These are phyloP conservation scores for Saprolegnia diclina DNA, from an alignment of 352 stramenopile species.

Conservation along the genomic window DNA sequence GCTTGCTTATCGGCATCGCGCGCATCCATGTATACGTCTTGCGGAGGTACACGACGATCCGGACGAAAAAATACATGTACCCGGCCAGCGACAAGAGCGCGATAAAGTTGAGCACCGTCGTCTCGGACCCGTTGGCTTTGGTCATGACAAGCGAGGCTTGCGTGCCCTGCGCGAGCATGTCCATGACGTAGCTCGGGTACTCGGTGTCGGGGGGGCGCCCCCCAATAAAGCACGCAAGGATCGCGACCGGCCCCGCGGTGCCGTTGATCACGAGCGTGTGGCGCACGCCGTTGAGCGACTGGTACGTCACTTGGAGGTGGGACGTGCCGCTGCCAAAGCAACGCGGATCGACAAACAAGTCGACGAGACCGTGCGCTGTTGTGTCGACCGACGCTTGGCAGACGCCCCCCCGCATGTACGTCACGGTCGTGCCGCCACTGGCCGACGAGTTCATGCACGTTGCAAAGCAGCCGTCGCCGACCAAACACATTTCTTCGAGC, in stretches of 20 bases:
- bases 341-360: background rate
- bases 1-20: background rate
- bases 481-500: slow-evolving; percentile 13
- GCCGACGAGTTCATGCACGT: slow-evolving; percentile 1
- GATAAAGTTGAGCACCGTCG: slow-evolving; percentile 6
- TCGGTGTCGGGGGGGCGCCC: background rate
- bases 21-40: background rate
- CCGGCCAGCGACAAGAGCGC: background rate
- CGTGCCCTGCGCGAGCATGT: background rate
- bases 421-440: background rate
- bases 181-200: background rate
- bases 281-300: background rate
- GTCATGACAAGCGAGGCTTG: slow-evolving; percentile 9
- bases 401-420: background rate
- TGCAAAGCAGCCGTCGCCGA: background rate
- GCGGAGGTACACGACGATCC: background rate
- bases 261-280: background rate
- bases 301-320: slow-evolving; percentile 4
- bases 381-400: background rate
- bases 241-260: background rate
- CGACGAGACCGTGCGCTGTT: background rate
- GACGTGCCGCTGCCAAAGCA: background rate
- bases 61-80: background rate
- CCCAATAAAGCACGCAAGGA: background rate
- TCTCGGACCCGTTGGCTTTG: background rate